Evolutionary conservation across 2,329 filamentous ascomycete species (phyloP).

Genomic region (Colletotrichum tofieldiae): DNA sequence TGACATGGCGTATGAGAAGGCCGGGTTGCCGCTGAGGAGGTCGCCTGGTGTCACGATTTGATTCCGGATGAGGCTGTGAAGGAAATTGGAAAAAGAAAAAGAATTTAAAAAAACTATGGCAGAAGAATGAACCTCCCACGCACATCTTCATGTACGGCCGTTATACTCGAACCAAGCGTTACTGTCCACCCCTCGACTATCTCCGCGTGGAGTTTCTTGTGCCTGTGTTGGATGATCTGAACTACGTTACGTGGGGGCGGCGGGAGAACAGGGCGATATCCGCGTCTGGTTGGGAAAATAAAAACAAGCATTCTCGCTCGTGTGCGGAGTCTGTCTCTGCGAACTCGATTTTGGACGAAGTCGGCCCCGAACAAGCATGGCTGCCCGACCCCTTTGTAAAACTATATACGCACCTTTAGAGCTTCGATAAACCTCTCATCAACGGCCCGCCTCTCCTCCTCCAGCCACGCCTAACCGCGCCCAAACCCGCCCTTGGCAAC

Average conservation of each 20-base stretch:
- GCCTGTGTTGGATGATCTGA: neutral
- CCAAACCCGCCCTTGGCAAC: conserved; percentile 55
- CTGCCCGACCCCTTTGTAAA: neutral
- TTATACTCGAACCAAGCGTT: neutral
- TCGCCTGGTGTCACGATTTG: conserved; percentile 39
- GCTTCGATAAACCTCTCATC: neutral
- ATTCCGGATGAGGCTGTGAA: neutral
- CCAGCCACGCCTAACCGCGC: conserved; percentile 4
- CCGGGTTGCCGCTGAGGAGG: conserved; percentile 37
- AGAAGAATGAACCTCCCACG: no score
- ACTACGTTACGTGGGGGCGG: neutral
- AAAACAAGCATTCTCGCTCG: neutral
- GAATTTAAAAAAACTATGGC: no score
- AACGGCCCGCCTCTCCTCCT: neutral
- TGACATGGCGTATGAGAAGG: conserved; percentile 63
- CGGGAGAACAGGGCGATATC: no score
- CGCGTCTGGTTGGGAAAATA: neutral
- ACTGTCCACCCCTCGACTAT: neutral
- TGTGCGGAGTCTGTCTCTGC: neutral
- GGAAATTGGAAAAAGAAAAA: no score
- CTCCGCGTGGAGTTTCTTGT: neutral
- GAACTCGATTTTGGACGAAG: neutral
- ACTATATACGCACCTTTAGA: neutral
- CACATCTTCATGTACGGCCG: neutral
- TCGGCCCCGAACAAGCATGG: neutral